Percentiles rank a stretch among this genome's conserved stretches.
Evolutionary conservation across 148 eudicot species (phyloP).

Genomic region (Arctostaphylos glauca): DNA sequence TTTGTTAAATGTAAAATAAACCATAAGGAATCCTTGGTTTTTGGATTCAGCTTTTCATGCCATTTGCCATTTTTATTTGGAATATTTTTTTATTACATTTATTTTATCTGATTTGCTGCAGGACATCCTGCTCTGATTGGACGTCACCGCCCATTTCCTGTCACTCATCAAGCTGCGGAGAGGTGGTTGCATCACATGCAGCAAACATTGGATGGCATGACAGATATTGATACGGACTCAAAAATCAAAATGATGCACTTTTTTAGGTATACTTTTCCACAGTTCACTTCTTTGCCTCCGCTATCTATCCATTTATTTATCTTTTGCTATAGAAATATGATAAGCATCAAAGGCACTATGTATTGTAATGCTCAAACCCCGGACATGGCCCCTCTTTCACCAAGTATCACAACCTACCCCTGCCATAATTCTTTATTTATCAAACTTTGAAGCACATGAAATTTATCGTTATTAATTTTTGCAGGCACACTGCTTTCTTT

Average conservation of each 20-base stretch:
- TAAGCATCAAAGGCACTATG: background rate
- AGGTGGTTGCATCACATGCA: conserved; percentile 95
- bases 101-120: conserved; percentile 24
- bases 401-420: background rate
- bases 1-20: background rate
- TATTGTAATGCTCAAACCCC: background rate
- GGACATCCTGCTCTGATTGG: conserved; percentile 92
- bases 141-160: conserved; percentile 89
- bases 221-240: conserved; percentile 67
- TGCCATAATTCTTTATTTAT: background rate
- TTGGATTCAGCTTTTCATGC: background rate
- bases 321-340: background rate
- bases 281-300: background rate
- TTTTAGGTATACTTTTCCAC: conserved; percentile 51
- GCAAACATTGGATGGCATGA: conserved; percentile 55
- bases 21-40: background rate
- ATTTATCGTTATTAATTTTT: background rate
- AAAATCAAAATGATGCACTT: conserved; percentile 83
- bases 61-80: background rate
- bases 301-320: background rate
- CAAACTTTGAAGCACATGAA: background rate
- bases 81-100: background rate
- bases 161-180: conserved; percentile 84
- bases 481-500: conserved; percentile 91
- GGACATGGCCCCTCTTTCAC: background rate